Evolutionary conservation across 805 yeast genomes (phyloP).

Genomic region (Cyberlindnera veronae): DNA sequence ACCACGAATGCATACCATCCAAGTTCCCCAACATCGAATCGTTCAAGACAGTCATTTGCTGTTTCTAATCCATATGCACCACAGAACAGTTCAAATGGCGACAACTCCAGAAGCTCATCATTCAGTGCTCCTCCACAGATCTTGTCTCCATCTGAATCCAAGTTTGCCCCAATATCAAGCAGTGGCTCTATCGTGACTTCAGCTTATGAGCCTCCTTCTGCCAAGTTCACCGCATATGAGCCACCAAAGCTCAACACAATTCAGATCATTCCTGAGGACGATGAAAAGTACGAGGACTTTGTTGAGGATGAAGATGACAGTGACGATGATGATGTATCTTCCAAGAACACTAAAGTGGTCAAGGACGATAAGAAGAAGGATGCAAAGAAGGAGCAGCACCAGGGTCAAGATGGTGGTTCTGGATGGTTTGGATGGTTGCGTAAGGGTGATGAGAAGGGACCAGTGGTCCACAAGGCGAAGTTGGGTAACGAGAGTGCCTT

Average conservation of each 20-base stretch:
- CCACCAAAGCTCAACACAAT: slow-evolving; percentile 24
- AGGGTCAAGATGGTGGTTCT: not conserved
- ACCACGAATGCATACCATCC: slow-evolving; percentile 1
- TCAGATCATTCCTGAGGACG: slow-evolving; percentile 30
- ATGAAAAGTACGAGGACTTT: slow-evolving; percentile 46
- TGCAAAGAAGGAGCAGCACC: slow-evolving; percentile 1
- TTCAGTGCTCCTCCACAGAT: slow-evolving; percentile 1
- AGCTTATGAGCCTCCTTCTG: slow-evolving; percentile 26
- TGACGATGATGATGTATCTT: slow-evolving; percentile 30
- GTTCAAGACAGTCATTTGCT: slow-evolving; percentile 7
- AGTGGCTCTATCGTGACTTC: slow-evolving; percentile 8
- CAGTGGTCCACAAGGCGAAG: slow-evolving; percentile 79
- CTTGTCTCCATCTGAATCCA: slow-evolving; percentile 8
- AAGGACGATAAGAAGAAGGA: slow-evolving; percentile 10
- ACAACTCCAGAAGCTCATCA: slow-evolving; percentile 11
- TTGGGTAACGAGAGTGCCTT: slow-evolving; percentile 74
- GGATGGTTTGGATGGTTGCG: slow-evolving; percentile 67
- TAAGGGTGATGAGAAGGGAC: slow-evolving; percentile 54
- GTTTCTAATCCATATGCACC: slow-evolving; percentile 12
- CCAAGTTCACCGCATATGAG: slow-evolving; percentile 24
- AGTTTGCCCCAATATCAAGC: slow-evolving; percentile 16
- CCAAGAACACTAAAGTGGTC: not conserved
- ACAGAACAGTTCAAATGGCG: slow-evolving; percentile 1
- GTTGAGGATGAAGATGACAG: slow-evolving; percentile 43
- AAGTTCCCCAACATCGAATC: slow-evolving; percentile 4